These are phyloP conservation scores for Sphagnum magellanicum DNA, from an alignment of 228 moss, liverwort and hornwort genomes.

Conservation along the genomic window DNA sequence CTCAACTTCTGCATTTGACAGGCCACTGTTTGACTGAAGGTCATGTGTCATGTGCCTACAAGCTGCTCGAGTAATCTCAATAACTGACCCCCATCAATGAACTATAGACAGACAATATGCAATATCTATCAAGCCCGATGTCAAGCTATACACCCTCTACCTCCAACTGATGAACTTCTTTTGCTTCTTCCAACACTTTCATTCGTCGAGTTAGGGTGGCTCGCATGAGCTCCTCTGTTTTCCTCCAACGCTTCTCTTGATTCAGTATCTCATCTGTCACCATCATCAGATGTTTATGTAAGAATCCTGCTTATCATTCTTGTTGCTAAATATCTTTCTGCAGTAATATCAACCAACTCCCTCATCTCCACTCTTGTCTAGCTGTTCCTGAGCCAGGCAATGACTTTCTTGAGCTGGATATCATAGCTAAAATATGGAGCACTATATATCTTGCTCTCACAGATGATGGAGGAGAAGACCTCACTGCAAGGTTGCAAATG, in stretches of 20 bases:
- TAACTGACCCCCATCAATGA: neutral
- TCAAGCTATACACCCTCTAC: constrained; percentile 9
- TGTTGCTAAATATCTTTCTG: too few species aligned
- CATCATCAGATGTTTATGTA: neutral
- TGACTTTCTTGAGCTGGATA: too few species aligned
- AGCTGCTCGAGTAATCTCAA: constrained; percentile 1
- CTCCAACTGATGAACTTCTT: constrained; percentile 29
- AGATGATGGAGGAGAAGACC: too few species aligned
- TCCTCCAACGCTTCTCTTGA: constrained; percentile 73
- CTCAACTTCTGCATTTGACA: neutral
- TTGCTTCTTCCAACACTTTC: constrained; percentile 49
- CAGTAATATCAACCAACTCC: too few species aligned
- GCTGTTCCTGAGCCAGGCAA: too few species aligned
- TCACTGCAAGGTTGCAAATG: too few species aligned
- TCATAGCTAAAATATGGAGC: too few species aligned
- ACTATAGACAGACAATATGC: neutral
- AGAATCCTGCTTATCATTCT: too few species aligned
- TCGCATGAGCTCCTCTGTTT: constrained; percentile 80
- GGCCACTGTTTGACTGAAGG: neutral
- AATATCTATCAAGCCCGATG: constrained; percentile 1
- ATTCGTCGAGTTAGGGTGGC: constrained; percentile 69
- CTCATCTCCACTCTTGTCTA: too few species aligned
- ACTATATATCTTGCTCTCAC: too few species aligned
- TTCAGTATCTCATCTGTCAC: constrained; percentile 60
- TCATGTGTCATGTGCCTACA: neutral